Percentiles rank a stretch among this genome's conserved stretches.
Evolutionary conservation across 2,329 filamentous ascomycete genomes (phyloP).

Genomic region (Dactylella cylindrospora): DNA sequence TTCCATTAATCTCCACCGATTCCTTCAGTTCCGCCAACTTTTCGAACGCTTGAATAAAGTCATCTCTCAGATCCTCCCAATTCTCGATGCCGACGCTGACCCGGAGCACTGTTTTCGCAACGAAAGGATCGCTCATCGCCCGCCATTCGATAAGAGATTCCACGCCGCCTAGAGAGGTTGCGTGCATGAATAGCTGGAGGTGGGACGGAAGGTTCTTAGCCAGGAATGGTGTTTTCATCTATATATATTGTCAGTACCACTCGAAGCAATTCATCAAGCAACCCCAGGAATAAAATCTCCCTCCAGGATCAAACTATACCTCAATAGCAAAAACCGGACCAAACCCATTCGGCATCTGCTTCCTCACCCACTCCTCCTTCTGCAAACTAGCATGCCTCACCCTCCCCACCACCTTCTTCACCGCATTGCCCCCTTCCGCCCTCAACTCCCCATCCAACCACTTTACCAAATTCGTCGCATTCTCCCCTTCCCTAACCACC

Average conservation of each 20-base stretch:
- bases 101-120: constrained; percentile 72
- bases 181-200: constrained; percentile 84
- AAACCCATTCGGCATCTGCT: constrained; percentile 89
- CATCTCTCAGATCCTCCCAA: constrained; percentile 77
- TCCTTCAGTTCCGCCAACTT: constrained; percentile 55
- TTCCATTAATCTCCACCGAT: constrained; percentile 19
- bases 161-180: constrained; percentile 88
- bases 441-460: constrained; percentile 66
- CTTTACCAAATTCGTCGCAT: constrained; percentile 66
- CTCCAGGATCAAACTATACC: constrained; percentile 54
- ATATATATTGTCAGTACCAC: background rate
- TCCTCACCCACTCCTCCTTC: constrained; percentile 69
- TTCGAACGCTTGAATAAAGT: constrained; percentile 69
- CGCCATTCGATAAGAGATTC: constrained; percentile 98
- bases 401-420: constrained; percentile 61
- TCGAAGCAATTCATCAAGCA: background rate
- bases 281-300: background rate
- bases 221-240: constrained; percentile 53
- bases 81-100: constrained; percentile 85
- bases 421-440: constrained; percentile 52
- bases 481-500: constrained; percentile 73
- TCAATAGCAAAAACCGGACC: constrained; percentile 82
- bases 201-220: constrained; percentile 75
- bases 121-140: constrained; percentile 74
- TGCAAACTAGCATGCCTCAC: constrained; percentile 82